A percentile compares a stretch with the other conserved stretches of the same genome.
Conservation (phyloP, 371 early-diverging fungal genomes). For the Lichtheimia hyalospora region DNA sequence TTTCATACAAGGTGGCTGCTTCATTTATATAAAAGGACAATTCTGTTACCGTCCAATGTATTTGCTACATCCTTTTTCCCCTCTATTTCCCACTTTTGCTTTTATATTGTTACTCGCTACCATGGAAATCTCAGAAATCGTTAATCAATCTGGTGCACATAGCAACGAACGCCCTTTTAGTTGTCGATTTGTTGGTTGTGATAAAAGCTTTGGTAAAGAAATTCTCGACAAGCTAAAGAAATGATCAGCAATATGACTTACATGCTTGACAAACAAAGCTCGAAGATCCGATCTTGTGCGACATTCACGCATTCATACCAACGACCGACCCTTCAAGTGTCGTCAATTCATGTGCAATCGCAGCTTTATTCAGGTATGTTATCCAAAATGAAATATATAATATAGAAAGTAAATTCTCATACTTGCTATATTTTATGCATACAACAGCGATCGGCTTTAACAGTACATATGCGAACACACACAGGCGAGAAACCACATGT, state of each 20-base stretch:
- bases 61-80: not conserved
- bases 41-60: no score
- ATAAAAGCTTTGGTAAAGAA: slow-evolving; percentile 62
- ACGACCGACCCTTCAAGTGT: slow-evolving; percentile 72
- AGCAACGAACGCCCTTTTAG: slow-evolving; percentile 53
- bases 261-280: slow-evolving; percentile 11
- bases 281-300: slow-evolving; percentile 72
- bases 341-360: slow-evolving; percentile 62
- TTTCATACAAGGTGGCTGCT: no score
- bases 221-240: not conserved
- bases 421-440: not conserved
- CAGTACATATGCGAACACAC: slow-evolving; percentile 85
- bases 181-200: slow-evolving; percentile 64
- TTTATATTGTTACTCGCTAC: not conserved
- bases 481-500: slow-evolving; percentile 87
- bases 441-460: slow-evolving; percentile 69
- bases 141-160: slow-evolving; percentile 52
- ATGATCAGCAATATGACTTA: no score
- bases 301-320: slow-evolving; percentile 79
- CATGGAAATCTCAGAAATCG: slow-evolving; percentile 71
- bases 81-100: not conserved
- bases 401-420: not conserved
- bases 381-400: not conserved
- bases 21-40: no score
- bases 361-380: slow-evolving; percentile 68